Percentiles rank a stretch among this genome's conserved stretches.
Conservation (phyloP, 2,329 filamentous ascomycete species). For the Dactylonectria macrodidyma region DNA sequence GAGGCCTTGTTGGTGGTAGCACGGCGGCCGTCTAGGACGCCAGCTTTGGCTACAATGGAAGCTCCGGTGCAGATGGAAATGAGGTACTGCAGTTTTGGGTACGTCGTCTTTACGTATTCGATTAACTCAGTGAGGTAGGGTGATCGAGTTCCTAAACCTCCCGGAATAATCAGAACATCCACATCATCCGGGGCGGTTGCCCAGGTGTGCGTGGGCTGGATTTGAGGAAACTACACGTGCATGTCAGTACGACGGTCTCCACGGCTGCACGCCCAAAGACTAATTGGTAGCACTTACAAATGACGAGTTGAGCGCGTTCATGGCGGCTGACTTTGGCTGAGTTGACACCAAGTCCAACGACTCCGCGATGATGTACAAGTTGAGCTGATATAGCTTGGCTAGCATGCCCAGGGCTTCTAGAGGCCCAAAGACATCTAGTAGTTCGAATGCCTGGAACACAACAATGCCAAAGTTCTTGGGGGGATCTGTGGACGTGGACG, state of each 20-base stretch:
- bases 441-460: neutral
- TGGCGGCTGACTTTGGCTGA: neutral
- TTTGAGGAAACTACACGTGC: neutral
- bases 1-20: slow-evolving; percentile 77
- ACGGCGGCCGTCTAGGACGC: slow-evolving; percentile 69
- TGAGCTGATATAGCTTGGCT: neutral
- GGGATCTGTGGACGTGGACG: neutral
- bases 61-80: slow-evolving; percentile 78
- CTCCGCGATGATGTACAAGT: neutral
- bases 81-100: slow-evolving; percentile 64
- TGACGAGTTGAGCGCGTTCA: neutral
- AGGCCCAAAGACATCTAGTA: neutral
- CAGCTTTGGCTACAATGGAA: slow-evolving; percentile 68
- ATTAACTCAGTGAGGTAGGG: slow-evolving; percentile 53
- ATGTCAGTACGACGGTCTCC: neutral
- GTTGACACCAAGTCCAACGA: neutral
- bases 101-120: slow-evolving; percentile 49
- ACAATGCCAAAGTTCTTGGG: neutral
- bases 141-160: slow-evolving; percentile 65
- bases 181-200: slow-evolving; percentile 51
- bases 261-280: neutral
- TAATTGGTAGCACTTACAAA: neutral
- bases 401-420: neutral
- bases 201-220: neutral
- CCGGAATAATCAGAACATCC: slow-evolving; percentile 74